phyloP scores from a whole-genome alignment of 1,284 basidiomycete genomes.

The Coriolopsis trogii region DNA sequence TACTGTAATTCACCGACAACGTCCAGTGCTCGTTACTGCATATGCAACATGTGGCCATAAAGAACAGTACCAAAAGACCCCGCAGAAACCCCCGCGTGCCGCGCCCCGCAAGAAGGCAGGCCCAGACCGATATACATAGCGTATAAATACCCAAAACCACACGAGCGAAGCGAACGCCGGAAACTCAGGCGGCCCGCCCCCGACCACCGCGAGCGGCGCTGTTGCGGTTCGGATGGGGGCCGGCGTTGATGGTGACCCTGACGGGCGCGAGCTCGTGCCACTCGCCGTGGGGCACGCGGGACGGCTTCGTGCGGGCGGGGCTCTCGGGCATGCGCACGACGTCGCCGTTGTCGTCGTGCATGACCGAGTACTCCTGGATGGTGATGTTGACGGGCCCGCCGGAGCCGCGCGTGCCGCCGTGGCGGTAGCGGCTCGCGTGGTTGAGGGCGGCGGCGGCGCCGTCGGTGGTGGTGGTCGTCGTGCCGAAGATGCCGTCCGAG shows the following conservation, averaged over 20 bases:
- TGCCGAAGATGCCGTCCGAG: slow-evolving; percentile 10
- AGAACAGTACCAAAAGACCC: too few relatives aligned
- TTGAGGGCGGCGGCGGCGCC: not conserved
- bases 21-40: too few relatives aligned
- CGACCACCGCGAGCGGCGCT: not conserved
- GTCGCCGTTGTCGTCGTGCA: slow-evolving; percentile 20
- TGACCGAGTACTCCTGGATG: slow-evolving; percentile 18
- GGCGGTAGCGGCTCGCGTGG: not conserved
- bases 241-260: slow-evolving; percentile 4
- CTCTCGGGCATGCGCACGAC: slow-evolving; percentile 2
- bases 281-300: slow-evolving; percentile 3
- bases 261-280: slow-evolving; percentile 20
- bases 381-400: slow-evolving; percentile 8
- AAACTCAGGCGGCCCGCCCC: not conserved
- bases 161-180: too few relatives aligned
- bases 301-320: slow-evolving; percentile 3
- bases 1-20: too few relatives aligned
- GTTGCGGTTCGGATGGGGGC: not conserved
- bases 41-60: too few relatives aligned
- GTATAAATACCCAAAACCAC: too few relatives aligned
- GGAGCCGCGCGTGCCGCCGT: slow-evolving; percentile 3
- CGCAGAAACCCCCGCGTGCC: too few relatives aligned
- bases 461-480: not conserved
- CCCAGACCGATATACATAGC: too few relatives aligned
- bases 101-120: too few relatives aligned